Conservation (phyloP, 2,329 filamentous ascomycete species). For the Monilinia fructicola region DNA sequence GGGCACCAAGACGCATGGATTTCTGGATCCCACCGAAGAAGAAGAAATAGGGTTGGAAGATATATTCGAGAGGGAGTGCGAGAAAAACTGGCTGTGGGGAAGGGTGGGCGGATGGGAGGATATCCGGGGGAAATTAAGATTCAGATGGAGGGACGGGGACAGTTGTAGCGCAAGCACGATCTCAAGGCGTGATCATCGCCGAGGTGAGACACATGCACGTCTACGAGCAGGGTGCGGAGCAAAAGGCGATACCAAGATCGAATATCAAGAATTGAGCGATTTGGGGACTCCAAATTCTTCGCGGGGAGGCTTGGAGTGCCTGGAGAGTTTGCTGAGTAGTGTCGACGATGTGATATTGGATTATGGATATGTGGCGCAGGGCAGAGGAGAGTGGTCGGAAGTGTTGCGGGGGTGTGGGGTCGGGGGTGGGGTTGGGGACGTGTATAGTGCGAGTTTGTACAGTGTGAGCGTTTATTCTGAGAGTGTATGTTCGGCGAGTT, state of each 20-base stretch:
- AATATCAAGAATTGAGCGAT: neutral
- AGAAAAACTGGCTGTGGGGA: slow-evolving; percentile 19
- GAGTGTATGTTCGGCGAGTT: slow-evolving; percentile 11
- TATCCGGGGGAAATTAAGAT: neutral
- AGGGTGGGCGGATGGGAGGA: slow-evolving; percentile 15
- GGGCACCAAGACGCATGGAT: neutral
- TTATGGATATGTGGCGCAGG: neutral
- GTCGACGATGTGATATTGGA: slow-evolving; percentile 14
- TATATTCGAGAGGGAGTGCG: slow-evolving; percentile 6
- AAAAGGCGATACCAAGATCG: too few relatives aligned
- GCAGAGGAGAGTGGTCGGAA: neutral
- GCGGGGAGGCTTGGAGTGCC: neutral
- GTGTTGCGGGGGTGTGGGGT: neutral
- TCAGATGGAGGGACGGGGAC: neutral
- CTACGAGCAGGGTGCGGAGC: neutral
- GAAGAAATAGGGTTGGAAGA: neutral
- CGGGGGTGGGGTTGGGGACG: neutral
- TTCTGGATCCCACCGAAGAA: neutral
- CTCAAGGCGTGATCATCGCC: too few relatives aligned
- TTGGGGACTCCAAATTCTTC: neutral
- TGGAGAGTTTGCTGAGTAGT: neutral
- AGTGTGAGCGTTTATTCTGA: neutral
- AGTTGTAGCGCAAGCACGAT: too few relatives aligned
- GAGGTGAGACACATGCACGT: too few relatives aligned
- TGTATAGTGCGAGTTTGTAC: too few relatives aligned